A percentile compares a stretch with the other conserved stretches of the same genome.
Evolutionary conservation across 352 stramenopile species (phyloP).

Genomic region (Blastocystis sp.): DNA sequence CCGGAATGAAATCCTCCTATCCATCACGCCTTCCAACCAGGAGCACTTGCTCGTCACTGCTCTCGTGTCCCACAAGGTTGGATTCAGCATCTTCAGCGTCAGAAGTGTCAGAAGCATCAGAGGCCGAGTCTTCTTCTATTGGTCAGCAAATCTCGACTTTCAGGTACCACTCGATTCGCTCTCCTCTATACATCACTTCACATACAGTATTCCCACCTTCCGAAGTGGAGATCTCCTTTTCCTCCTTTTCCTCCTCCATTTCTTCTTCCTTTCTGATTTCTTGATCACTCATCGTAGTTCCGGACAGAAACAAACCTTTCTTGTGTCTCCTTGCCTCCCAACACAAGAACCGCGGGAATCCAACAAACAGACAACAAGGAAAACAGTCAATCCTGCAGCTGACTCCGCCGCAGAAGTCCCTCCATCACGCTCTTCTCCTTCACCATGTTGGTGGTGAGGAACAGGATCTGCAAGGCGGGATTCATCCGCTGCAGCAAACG

Average conservation of each 20-base stretch:
- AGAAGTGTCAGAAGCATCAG: no score
- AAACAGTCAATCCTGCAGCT: neutral
- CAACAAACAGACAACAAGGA: conserved; percentile 31
- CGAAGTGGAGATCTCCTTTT: neutral
- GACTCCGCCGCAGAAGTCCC: neutral
- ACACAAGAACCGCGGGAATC: neutral
- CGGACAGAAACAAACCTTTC: neutral
- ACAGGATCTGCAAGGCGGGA: neutral
- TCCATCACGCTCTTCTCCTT: conserved; percentile 39
- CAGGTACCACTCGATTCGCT: neutral
- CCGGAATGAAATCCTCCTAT: neutral
- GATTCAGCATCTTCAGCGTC: neutral
- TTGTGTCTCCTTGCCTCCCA: neutral
- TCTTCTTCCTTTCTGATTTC: neutral
- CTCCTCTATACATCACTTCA: conserved; percentile 19
- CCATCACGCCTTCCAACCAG: neutral
- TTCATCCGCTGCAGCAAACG: conserved; percentile 21
- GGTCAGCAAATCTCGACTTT: neutral
- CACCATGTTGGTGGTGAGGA: conserved; percentile 58
- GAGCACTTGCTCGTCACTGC: neutral
- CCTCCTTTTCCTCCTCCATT: neutral
- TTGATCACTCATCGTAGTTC: neutral
- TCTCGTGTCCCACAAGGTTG: neutral
- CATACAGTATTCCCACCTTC: neutral
- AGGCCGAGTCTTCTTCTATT: no score